Base-by-base conservation (phyloP, 148 eudicot genomes). In the Cornus suecica region DNA sequence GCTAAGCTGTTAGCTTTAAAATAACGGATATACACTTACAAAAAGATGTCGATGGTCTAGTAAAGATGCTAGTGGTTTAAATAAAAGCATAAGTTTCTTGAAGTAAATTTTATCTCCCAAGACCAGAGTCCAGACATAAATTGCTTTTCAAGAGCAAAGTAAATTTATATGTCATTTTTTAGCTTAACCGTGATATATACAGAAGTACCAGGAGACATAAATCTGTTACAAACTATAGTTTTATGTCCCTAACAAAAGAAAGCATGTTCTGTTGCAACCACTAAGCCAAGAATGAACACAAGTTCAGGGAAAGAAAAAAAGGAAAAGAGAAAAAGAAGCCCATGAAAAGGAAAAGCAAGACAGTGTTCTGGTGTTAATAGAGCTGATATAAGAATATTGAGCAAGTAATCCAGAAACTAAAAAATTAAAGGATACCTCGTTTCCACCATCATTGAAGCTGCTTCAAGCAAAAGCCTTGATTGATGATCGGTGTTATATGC, bases 391-490 rank as follows among this genome's bases (percentile, higher is more conserved):
- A 48, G 2, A 71, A 71, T 48, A 48, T 63, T 22, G 24, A 63
- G 71, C 27, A 66, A 30, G 71, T 27, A 34, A 76, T 24, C 1
- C 2, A 16, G 30, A 63, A 65, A 24, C 37, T 10, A 10, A 52
- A 18, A 16, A 66, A 30, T 24, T 24, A 76, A 56, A 27, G 11
- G 68, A 61, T 61, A 94, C 98, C 99, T 87, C 68, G 97, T 92
- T 80, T 94, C 97, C 77, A 92, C 97, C 99, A 94, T 94, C 99
- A 94, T 92, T 29, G 97, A 94, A 65, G 97, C 97, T 71, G 97
- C 99, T 89, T 94, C 97, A 80, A 95, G 92, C 87, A 95, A 84
- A 88, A 95, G 94, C 88, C 99, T 90, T 42, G 99, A 92, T 82
- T 92, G 99, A 80, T 94, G 99, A 83, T 94, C 99, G 41, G 99